These are phyloP conservation scores for Ustilago trichophora DNA, from an alignment of 1,284 basidiomycete genomes.

Conservation along the genomic window DNA sequence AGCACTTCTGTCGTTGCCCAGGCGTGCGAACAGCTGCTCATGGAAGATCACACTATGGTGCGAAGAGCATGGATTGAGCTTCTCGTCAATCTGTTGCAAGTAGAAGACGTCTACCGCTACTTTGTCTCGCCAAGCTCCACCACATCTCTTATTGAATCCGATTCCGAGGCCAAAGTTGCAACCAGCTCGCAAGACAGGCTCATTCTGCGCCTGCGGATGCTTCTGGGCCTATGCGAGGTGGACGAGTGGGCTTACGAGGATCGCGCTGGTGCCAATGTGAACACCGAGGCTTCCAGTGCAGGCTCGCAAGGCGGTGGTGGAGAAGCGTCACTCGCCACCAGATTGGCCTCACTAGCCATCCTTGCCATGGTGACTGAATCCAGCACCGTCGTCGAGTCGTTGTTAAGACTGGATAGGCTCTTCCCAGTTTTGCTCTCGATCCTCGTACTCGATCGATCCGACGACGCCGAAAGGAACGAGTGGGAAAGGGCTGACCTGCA, in stretches of 20 bases:
- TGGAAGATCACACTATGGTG: conserved; percentile 80
- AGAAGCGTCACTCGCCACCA: conserved; percentile 26
- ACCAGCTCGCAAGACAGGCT: conserved; percentile 12
- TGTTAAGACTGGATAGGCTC: conserved; percentile 24
- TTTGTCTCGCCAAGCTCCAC: conserved; percentile 3
- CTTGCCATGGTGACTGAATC: conserved; percentile 34
- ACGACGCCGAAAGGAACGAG: conserved; percentile 16
- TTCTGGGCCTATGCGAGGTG: conserved; percentile 24
- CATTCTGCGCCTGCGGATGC: conserved; percentile 23
- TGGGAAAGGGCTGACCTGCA: conserved; percentile 28
- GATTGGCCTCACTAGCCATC: conserved; percentile 29
- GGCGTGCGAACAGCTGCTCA: conserved; percentile 72
- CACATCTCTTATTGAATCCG: neutral
- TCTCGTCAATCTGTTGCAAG: conserved; percentile 88
- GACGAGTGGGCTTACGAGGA: conserved; percentile 26
- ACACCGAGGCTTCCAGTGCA: neutral
- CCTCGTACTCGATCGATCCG: conserved; percentile 25
- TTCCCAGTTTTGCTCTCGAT: conserved; percentile 14
- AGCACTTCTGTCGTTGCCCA: conserved; percentile 17
- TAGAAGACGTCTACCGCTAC: conserved; percentile 71
- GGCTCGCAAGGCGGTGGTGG: conserved; percentile 4
- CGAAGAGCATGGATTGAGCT: conserved; percentile 88
- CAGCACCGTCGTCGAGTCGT: neutral
- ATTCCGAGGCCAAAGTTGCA: neutral
- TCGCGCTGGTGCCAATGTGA: neutral